phyloP scores from a whole-genome alignment of 768 basidiomycete species.

The Rhodosporidiobolus sp. region DNA sequence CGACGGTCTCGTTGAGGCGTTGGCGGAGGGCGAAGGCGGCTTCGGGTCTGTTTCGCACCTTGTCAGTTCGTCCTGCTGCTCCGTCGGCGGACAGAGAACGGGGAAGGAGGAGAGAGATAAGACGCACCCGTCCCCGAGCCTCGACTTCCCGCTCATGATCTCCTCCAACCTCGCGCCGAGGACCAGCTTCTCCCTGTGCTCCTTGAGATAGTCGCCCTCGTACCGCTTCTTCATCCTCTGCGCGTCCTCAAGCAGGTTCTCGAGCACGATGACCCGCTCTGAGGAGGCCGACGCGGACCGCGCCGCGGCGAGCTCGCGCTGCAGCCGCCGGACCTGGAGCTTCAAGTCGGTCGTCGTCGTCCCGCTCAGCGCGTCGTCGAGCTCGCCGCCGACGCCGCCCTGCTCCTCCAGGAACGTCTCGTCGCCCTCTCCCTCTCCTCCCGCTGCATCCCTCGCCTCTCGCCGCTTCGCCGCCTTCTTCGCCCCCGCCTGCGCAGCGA shows the following conservation, averaged over 20 bases:
- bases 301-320: constrained; percentile 73
- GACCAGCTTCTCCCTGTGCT: constrained; percentile 76
- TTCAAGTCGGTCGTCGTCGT: constrained; percentile 90
- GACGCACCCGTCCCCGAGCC: constrained; percentile 69
- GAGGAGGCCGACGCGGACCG: constrained; percentile 72
- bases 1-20: constrained; percentile 79
- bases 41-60: constrained; percentile 60
- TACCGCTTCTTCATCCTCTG: constrained; percentile 85
- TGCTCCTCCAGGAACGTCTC: constrained; percentile 49
- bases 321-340: constrained; percentile 73
- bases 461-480: constrained; percentile 55
- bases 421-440: constrained; percentile 49
- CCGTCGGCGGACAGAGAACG: neutral
- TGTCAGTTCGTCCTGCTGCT: neutral
- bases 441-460: constrained; percentile 43
- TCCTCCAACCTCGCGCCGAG: constrained; percentile 80
- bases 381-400: constrained; percentile 71
- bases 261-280: constrained; percentile 74
- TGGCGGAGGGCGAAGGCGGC: constrained; percentile 84
- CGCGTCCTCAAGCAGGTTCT: constrained; percentile 86
- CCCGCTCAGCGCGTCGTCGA: constrained; percentile 79
- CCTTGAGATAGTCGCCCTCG: constrained; percentile 78
- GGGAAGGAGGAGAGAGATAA: neutral
- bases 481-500: constrained; percentile 45
- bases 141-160: constrained; percentile 76